Evolutionary conservation across 2,329 filamentous ascomycete genomes (phyloP).

Genomic region (Emergomyces orientalis): DNA sequence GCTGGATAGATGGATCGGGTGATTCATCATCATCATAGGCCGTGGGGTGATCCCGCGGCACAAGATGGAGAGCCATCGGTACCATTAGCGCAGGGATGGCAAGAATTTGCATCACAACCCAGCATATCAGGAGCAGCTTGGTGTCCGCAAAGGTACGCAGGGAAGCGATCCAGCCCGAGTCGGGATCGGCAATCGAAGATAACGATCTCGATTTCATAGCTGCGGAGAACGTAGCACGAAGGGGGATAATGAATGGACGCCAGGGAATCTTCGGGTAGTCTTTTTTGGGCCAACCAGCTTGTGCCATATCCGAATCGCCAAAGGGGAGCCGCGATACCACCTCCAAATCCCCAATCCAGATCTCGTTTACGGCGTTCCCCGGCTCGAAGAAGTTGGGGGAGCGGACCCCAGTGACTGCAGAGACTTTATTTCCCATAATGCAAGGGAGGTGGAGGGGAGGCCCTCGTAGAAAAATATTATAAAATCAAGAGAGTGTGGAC

Average conservation of each 20-base stretch:
- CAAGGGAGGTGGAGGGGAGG: constrained; percentile 1
- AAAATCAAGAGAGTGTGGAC: not conserved
- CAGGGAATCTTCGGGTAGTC: constrained; percentile 32
- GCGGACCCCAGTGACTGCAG: constrained; percentile 26
- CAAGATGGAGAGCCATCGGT: constrained; percentile 4
- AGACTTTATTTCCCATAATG: constrained; percentile 31
- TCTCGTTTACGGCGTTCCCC: constrained; percentile 32
- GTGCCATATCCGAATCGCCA: constrained; percentile 30
- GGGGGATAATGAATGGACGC: constrained; percentile 33
- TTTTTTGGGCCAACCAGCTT: constrained; percentile 27
- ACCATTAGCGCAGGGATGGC: constrained; percentile 4
- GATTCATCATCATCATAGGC: not conserved
- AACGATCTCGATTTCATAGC: constrained; percentile 4
- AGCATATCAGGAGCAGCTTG: constrained; percentile 2
- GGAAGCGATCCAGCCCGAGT: not conserved
- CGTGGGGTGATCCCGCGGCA: not conserved
- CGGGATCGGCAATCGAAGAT: not conserved
- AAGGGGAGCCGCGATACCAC: constrained; percentile 32
- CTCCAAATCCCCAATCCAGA: constrained; percentile 31
- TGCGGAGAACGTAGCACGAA: constrained; percentile 14
- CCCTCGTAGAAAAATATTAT: not conserved
- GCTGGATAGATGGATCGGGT: not conserved
- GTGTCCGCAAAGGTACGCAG: not conserved
- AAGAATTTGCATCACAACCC: constrained; percentile 9
- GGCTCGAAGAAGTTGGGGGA: constrained; percentile 28